A percentile compares a stretch with the other conserved stretches of the same genome.
Evolutionary conservation across 2,329 filamentous ascomycete genomes (phyloP).

Genomic region (Hypocrella siamensis): DNA sequence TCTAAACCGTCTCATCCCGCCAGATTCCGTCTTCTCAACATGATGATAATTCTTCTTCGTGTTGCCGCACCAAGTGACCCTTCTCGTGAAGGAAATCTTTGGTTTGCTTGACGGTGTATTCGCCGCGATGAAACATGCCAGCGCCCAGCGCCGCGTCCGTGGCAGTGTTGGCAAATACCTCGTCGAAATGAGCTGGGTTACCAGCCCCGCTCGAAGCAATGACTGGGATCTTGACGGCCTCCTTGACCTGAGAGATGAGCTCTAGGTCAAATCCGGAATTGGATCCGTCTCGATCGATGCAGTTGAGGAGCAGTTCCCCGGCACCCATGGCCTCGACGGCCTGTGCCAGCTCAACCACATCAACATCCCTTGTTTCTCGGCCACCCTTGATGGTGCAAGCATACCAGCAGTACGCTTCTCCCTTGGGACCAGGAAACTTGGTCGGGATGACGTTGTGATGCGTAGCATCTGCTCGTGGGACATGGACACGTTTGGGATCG

Average conservation of each 20-base stretch:
- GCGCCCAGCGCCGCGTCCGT: conserved; percentile 91
- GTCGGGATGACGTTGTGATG: conserved; percentile 64
- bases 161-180: conserved; percentile 73
- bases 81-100: conserved; percentile 64
- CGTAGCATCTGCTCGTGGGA: conserved; percentile 52
- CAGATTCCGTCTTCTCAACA: too few species aligned
- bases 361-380: conserved; percentile 82
- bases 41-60: conserved; percentile 40
- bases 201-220: conserved; percentile 91
- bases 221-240: conserved; percentile 76
- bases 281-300: conserved; percentile 92
- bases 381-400: conserved; percentile 95
- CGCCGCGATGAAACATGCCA: conserved; percentile 92
- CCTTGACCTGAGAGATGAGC: conserved; percentile 77
- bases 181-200: conserved; percentile 70
- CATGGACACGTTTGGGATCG: conserved; percentile 84
- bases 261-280: conserved; percentile 92
- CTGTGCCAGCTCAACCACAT: conserved; percentile 73
- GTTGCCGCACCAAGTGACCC: conserved; percentile 64
- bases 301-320: conserved; percentile 90
- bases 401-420: conserved; percentile 84
- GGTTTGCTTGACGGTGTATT: conserved; percentile 89
- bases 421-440: conserved; percentile 50
- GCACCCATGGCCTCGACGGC: conserved; percentile 94
- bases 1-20: neutral